Base-by-base conservation (phyloP, 257 asterid genomes). In the Hygrophila difformis region DNA sequence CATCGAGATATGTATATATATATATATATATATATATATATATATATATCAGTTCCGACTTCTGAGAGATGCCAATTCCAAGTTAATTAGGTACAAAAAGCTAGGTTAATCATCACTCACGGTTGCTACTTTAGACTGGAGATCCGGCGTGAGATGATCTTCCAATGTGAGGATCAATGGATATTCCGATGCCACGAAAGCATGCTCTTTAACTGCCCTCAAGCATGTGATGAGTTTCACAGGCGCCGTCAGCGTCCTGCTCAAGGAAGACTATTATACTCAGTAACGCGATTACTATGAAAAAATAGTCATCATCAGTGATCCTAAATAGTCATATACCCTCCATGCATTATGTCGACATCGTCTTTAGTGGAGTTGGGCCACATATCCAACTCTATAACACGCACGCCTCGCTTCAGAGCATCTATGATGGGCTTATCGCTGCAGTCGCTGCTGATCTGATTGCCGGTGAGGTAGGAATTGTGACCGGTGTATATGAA, bases 351-450 rank as follows among this genome's bases (percentile, higher is more conserved):
- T 64, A 87, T 66, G 60, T 79, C 61, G 1, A 87, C 56, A 37
- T 82, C 66, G 28, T 82, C 93, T 53, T 82, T 82, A 14, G 76
- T 20, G 20, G 94, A 63, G 53, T 77, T 87, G 0, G 96, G 93
- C 96, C 96, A 87, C 82, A 87, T 77, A 51, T 82, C 96, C 8
- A 87, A 50, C 39, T 87, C 94, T 44, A 87, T 69, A 4, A 79
- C 96, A 2, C 96, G 63, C 2, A 82, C 94, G 2, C 96, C 96
- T 61, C 67, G 51, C 44, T 52, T 60, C 12, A 87, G 54, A 4
- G 96, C 93, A 14, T 82, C 73, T 3, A 82, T 69, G 6, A 87
- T 67, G 0, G 96, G 94, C 18, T 56, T 52, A 14, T 79, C 94
- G 13, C 96, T 84, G 14, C 79, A 71, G 31, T 70, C 81, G 3